Percentiles rank a stretch among this genome's conserved stretches.
Evolutionary conservation across 148 eudicot genomes (phyloP).

Genomic region (Beta vulgaris): DNA sequence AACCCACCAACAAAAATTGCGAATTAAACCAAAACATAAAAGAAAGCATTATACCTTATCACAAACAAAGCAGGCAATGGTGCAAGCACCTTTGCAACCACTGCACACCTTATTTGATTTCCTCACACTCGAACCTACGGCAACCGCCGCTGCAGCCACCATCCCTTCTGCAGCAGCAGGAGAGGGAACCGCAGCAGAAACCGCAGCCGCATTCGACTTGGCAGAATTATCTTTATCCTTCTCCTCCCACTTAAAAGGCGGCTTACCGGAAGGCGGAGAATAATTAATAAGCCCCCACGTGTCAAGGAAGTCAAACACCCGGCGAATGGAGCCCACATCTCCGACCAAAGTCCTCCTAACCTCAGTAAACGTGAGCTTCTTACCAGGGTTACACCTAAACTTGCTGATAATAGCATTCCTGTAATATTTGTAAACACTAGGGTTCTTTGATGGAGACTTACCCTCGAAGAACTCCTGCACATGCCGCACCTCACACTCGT

Average conservation of each 20-base stretch:
- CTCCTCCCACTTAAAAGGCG: conserved; percentile 58
- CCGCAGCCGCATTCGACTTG: not conserved
- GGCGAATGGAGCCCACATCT: conserved; percentile 74
- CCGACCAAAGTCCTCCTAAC: conserved; percentile 69
- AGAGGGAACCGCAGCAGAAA: conserved; percentile 25
- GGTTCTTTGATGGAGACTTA: conserved; percentile 64
- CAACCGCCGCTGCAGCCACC: conserved; percentile 13
- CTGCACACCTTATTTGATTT: conserved; percentile 58
- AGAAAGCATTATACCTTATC: conserved; percentile 49
- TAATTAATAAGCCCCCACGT: conserved; percentile 94
- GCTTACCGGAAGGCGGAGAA: conserved; percentile 40
- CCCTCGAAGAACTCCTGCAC: conserved; percentile 86
- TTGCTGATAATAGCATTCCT: conserved; percentile 61
- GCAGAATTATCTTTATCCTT: conserved; percentile 46
- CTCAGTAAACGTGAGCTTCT: conserved; percentile 76
- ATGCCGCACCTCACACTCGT: conserved; percentile 67
- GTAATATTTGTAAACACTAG: conserved; percentile 72
- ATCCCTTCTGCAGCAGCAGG: not conserved
- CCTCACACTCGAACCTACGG: conserved; percentile 20
- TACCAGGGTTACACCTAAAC: conserved; percentile 51
- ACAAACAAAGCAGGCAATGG: conserved; percentile 81
- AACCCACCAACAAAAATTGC: not conserved
- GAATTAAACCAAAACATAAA: not conserved
- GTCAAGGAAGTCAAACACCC: conserved; percentile 89
- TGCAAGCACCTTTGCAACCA: conserved; percentile 67